Conservation (phyloP, 2,329 filamentous ascomycete genomes). For the Calonectria hawksworthii region DNA sequence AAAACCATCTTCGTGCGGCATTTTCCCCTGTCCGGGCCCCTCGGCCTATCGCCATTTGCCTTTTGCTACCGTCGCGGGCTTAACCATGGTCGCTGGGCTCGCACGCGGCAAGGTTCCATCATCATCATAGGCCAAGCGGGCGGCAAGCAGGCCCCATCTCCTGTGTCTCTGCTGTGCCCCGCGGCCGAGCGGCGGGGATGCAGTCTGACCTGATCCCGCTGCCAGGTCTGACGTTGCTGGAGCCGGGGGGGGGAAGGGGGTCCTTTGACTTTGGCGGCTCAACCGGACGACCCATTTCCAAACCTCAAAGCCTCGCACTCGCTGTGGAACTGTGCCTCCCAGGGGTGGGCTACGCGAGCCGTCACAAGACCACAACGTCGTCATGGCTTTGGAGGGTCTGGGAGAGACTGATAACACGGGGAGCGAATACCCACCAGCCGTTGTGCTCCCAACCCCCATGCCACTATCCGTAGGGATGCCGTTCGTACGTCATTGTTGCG, state of each 20-base stretch:
- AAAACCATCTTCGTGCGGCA: constrained; percentile 16
- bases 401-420: constrained; percentile 5
- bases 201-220: constrained; percentile 27
- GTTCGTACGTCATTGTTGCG: constrained; percentile 8
- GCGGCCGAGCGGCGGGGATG: constrained; percentile 19
- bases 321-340: background rate
- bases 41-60: constrained; percentile 11
- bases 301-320: constrained; percentile 8
- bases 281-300: constrained; percentile 16
- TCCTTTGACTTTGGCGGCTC: constrained; percentile 24
- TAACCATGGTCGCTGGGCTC: background rate
- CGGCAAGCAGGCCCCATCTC: constrained; percentile 13
- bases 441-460: constrained; percentile 7
- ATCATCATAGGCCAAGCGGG: background rate
- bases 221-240: constrained; percentile 11
- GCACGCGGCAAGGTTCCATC: constrained; percentile 8
- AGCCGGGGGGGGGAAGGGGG: constrained; percentile 2
- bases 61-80: background rate
- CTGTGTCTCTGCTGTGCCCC: constrained; percentile 15
- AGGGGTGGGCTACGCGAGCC: constrained; percentile 10
- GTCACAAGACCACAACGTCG: constrained; percentile 12
- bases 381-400: background rate
- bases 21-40: constrained; percentile 18
- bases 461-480: background rate
- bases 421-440: background rate